These are phyloP conservation scores for Collybiopsis confluens DNA, from an alignment of 768 basidiomycete genomes.

Conservation along the genomic window DNA sequence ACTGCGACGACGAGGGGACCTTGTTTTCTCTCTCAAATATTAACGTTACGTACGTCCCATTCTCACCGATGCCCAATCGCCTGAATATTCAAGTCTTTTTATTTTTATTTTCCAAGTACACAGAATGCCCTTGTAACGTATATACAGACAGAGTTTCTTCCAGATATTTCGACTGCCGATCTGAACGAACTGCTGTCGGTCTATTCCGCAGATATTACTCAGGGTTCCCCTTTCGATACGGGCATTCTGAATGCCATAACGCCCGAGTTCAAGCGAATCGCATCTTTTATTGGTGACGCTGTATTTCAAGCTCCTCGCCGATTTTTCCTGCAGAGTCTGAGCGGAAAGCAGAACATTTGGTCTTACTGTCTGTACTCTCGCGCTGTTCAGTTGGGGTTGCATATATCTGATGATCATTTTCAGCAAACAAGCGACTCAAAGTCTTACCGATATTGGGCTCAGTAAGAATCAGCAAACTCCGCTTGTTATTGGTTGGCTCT, in stretches of 20 bases:
- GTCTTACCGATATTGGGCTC: conserved; percentile 21
- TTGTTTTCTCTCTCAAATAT: conserved; percentile 41
- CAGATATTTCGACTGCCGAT: conserved; percentile 2
- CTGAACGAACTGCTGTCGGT: conserved; percentile 11
- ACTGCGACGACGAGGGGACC: conserved; percentile 60
- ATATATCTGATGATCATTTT: neutral
- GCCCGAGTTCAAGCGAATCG: conserved; percentile 32
- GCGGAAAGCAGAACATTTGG: conserved; percentile 33
- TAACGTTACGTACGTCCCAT: conserved; percentile 42
- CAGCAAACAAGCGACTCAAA: conserved; percentile 27
- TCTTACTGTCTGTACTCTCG: conserved; percentile 28
- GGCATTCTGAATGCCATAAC: conserved; percentile 22
- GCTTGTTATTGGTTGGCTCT: conserved; percentile 4
- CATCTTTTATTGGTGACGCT: conserved; percentile 31
- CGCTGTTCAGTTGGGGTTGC: neutral
- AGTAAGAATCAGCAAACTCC: conserved; percentile 11
- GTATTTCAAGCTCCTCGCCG: conserved; percentile 33
- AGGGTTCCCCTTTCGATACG: conserved; percentile 36
- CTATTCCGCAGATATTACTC: conserved; percentile 20
- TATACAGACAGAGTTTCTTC: conserved; percentile 13
- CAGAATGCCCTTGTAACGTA: conserved; percentile 15
- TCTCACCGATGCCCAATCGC: neutral
- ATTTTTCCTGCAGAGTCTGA: conserved; percentile 25
- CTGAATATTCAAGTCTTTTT: neutral
- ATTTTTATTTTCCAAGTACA: conserved; percentile 11